Evolutionary conservation across 352 stramenopile genomes (phyloP).

Genomic region (Stramenopiles sp.): DNA sequence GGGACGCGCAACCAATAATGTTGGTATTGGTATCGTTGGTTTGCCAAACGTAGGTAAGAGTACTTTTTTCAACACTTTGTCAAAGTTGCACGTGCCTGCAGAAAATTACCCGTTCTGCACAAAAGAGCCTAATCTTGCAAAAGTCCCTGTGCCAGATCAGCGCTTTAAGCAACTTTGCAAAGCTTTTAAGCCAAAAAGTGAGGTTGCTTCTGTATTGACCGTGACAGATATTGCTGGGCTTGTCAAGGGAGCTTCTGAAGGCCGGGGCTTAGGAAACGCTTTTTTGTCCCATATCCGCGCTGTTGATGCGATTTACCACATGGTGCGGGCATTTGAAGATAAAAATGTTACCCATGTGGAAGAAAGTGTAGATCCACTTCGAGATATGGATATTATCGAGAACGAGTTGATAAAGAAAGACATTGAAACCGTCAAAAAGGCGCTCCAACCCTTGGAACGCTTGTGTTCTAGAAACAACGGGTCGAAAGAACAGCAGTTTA

Average conservation of each 20-base stretch:
- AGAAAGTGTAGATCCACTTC: slow-evolving; percentile 90
- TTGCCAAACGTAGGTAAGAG: slow-evolving; percentile 99
- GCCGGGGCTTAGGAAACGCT: slow-evolving; percentile 91
- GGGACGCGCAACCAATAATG: too few relatives aligned
- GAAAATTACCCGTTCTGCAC: slow-evolving; percentile 92
- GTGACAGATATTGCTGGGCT: slow-evolving; percentile 99
- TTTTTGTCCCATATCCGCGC: slow-evolving; percentile 98
- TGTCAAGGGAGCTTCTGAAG: slow-evolving; percentile 86
- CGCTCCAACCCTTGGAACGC: slow-evolving; percentile 30
- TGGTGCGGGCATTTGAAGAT: slow-evolving; percentile 91
- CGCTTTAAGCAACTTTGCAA: slow-evolving; percentile 95
- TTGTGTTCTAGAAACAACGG: slow-evolving; percentile 29
- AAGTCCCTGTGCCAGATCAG: slow-evolving; percentile 86
- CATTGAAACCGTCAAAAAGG: slow-evolving; percentile 59
- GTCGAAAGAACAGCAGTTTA: slow-evolving; percentile 71
- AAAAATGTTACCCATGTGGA: slow-evolving; percentile 97
- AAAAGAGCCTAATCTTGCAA: slow-evolving; percentile 94
- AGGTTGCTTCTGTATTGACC: slow-evolving; percentile 86
- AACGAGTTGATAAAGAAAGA: slow-evolving; percentile 94
- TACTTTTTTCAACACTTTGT: slow-evolving; percentile 97
- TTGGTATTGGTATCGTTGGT: slow-evolving; percentile 96
- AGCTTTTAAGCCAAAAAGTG: slow-evolving; percentile 73
- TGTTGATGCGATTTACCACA: slow-evolving; percentile 93
- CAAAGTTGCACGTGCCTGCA: slow-evolving; percentile 65
- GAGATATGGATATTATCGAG: slow-evolving; percentile 97